Conservation (phyloP, 78 protist genomes). For the Isochrysis galbana region DNA sequence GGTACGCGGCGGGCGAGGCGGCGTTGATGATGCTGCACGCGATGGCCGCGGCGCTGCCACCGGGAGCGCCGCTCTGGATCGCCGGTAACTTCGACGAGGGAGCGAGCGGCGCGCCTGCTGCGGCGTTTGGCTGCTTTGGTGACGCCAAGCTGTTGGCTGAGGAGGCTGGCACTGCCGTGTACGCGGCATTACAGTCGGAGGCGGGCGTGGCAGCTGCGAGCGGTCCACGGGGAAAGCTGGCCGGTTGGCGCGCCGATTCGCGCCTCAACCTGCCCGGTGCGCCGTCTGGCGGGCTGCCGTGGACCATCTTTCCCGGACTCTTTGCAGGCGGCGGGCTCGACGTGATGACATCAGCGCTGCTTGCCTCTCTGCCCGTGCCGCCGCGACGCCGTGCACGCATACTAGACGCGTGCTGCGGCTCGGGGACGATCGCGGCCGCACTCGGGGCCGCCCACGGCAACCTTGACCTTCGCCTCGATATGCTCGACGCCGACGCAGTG, state of each 20-base stretch:
- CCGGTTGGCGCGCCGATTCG: not conserved
- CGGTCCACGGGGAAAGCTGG: not conserved
- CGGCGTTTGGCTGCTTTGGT: not conserved
- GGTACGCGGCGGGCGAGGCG: slow-evolving; percentile 5
- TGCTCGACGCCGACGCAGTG: slow-evolving; percentile 24
- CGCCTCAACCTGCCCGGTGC: not conserved
- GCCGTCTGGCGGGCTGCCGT: not conserved
- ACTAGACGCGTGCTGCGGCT: not conserved
- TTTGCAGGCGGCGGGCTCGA: slow-evolving; percentile 16
- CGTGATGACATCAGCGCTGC: not conserved
- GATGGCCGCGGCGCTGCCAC: not conserved
- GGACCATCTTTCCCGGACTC: slow-evolving; percentile 8
- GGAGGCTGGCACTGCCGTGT: not conserved
- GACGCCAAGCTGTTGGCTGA: not conserved
- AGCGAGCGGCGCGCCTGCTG: not conserved
- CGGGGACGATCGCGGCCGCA: not conserved
- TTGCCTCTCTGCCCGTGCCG: not conserved
- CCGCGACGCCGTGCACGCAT: not conserved
- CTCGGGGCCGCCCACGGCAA: not conserved
- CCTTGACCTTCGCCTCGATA: not conserved
- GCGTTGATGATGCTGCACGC: not conserved
- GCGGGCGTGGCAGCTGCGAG: not conserved
- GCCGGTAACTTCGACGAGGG: not conserved
- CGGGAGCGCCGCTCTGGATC: not conserved
- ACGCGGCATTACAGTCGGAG: not conserved